phyloP scores from a whole-genome alignment of 2,329 filamentous ascomycete genomes.

The Dothistroma pini region DNA sequence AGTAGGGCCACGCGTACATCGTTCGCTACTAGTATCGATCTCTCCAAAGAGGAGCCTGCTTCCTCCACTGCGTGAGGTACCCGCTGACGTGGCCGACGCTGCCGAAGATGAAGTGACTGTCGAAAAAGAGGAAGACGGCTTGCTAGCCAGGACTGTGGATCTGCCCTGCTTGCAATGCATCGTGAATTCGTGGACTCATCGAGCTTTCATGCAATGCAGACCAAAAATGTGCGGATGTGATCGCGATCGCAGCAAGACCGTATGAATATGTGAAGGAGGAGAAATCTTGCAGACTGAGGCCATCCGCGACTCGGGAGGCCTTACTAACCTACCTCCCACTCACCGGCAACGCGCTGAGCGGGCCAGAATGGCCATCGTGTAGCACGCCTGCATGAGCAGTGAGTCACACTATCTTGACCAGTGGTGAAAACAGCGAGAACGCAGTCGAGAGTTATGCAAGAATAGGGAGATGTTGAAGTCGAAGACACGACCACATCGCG shows the following conservation, averaged over 20 bases:
- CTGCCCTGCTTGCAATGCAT: constrained; percentile 31
- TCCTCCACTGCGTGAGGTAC: constrained; percentile 36
- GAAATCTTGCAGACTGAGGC: constrained; percentile 17
- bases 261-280: constrained; percentile 13
- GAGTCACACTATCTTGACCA: constrained; percentile 24
- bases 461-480: constrained; percentile 18
- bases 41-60: constrained; percentile 47
- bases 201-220: constrained; percentile 13
- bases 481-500: constrained; percentile 34
- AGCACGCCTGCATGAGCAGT: constrained; percentile 25
- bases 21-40: constrained; percentile 43
- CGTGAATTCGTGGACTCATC: constrained; percentile 21
- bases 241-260: constrained; percentile 20
- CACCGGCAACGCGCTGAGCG: constrained; percentile 15
- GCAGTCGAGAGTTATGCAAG: constrained; percentile 17
- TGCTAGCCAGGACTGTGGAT: constrained; percentile 30
- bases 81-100: constrained; percentile 34
- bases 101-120: constrained; percentile 29
- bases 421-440: constrained; percentile 20
- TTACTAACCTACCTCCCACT: constrained; percentile 19
- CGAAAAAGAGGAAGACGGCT: constrained; percentile 34
- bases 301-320: constrained; percentile 15
- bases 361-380: constrained; percentile 14
- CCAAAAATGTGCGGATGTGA: constrained; percentile 11
- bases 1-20: constrained; percentile 30